A percentile compares a stretch with the other conserved stretches of the same genome.
phyloP scores from a whole-genome alignment of 2,329 filamentous ascomycete genomes.

The Fusarium solani-melongenae region DNA sequence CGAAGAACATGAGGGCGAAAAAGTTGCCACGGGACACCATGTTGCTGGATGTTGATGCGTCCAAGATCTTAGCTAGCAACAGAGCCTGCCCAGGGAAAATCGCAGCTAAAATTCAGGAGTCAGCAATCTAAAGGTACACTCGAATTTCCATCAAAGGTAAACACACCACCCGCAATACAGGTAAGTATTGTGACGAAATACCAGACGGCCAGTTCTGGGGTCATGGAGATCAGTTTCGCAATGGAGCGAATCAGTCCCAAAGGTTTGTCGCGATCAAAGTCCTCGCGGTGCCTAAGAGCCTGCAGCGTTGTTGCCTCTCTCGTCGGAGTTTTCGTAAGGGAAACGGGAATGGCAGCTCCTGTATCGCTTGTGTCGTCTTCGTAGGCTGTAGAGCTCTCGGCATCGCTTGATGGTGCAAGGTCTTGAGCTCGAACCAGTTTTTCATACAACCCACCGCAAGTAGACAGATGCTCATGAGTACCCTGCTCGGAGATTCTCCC shows the following conservation, averaged over 20 bases:
- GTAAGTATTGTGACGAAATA: background rate
- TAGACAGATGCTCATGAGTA: conserved; percentile 61
- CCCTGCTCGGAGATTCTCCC: conserved; percentile 70
- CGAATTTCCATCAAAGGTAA: background rate
- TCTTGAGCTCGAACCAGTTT: conserved; percentile 56
- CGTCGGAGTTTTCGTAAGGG: background rate
- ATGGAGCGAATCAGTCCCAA: background rate
- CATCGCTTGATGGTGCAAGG: conserved; percentile 12
- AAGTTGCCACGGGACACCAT: conserved; percentile 52
- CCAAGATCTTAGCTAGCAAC: background rate
- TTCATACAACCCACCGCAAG: conserved; percentile 57
- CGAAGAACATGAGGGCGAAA: conserved; percentile 62
- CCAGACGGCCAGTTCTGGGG: background rate
- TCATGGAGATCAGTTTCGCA: background rate
- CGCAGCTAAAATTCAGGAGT: background rate
- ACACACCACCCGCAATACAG: background rate
- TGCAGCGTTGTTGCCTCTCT: background rate
- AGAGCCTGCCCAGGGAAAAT: background rate
- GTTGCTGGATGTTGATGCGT: conserved; percentile 42
- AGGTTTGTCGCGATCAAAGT: background rate
- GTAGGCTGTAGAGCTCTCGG: background rate
- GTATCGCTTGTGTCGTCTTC: background rate
- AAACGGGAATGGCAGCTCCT: background rate
- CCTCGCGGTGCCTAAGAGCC: background rate
- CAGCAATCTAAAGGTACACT: background rate